Percentiles rank a stretch among this genome's conserved stretches.
Evolutionary conservation across 805 yeast species (phyloP).

Genomic region (Saccharomycopsis sp.): DNA sequence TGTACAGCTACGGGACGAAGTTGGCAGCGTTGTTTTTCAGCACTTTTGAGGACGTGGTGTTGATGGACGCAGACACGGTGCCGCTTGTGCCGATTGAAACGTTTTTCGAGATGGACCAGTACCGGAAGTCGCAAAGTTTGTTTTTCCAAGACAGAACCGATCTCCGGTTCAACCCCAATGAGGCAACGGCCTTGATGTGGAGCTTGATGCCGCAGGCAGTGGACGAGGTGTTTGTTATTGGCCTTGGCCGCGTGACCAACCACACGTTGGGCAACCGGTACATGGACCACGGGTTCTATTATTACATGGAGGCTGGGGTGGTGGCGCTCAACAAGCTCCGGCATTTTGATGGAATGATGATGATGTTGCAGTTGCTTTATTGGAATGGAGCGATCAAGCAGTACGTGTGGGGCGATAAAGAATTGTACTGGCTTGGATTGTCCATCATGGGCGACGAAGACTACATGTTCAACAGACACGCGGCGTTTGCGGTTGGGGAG

Average conservation of each 20-base stretch:
- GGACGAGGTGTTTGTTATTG: slow-evolving; percentile 31
- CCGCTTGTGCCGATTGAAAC: slow-evolving; percentile 32
- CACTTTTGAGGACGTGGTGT: slow-evolving; percentile 40
- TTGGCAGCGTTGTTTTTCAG: slow-evolving; percentile 37
- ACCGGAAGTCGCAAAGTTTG: slow-evolving; percentile 29
- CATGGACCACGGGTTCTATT: slow-evolving; percentile 33
- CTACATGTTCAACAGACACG: slow-evolving; percentile 40
- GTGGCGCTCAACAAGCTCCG: slow-evolving; percentile 30
- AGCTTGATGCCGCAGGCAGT: slow-evolving; percentile 36
- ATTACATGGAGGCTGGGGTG: slow-evolving; percentile 42
- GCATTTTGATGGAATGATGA: slow-evolving; percentile 42
- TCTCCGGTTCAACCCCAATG: slow-evolving; percentile 39
- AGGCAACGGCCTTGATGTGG: slow-evolving; percentile 33
- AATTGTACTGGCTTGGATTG: slow-evolving; percentile 61
- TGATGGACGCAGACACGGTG: slow-evolving; percentile 46
- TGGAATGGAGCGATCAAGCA: slow-evolving; percentile 34
- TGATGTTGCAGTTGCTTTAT: slow-evolving; percentile 34
- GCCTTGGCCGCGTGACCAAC: slow-evolving; percentile 23
- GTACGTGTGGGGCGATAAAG: slow-evolving; percentile 65
- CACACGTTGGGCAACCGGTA: slow-evolving; percentile 34
- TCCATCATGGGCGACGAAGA: slow-evolving; percentile 46
- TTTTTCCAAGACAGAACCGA: slow-evolving; percentile 46
- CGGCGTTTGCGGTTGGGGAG: slow-evolving; percentile 52
- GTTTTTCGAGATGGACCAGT: slow-evolving; percentile 30
- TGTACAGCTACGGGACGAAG: slow-evolving; percentile 32